These are phyloP conservation scores for Scenedesmus sp. DNA, from an alignment of 163 green algal genomes.

Conservation along the genomic window DNA sequence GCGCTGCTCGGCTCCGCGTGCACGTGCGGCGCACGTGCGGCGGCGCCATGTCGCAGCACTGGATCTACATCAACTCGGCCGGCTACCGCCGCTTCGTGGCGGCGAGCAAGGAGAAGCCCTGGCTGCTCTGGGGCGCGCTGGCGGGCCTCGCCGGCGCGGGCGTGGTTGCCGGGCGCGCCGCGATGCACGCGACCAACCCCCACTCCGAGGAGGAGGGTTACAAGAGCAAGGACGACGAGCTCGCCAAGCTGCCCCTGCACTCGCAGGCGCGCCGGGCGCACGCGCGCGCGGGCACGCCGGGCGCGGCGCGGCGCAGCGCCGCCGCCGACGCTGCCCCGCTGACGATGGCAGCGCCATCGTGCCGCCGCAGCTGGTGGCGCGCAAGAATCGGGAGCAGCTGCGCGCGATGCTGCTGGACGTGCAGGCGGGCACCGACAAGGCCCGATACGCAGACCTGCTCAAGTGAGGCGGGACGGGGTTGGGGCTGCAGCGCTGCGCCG, in stretches of 20 bases:
- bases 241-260: constrained; percentile 42
- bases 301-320: too few species aligned
- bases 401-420: constrained; percentile 38
- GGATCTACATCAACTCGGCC: constrained; percentile 43
- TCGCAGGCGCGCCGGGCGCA: background rate
- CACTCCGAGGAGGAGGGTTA: constrained; percentile 30
- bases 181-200: constrained; percentile 32
- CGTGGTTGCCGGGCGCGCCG: background rate
- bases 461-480: constrained; percentile 31
- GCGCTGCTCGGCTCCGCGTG: too few species aligned
- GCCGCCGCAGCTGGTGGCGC: constrained; percentile 27
- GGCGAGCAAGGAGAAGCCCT: constrained; percentile 13
- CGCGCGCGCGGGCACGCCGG: too few species aligned
- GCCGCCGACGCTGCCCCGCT: too few species aligned
- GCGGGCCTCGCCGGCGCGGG: background rate
- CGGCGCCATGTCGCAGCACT: constrained; percentile 38
- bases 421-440: constrained; percentile 11
- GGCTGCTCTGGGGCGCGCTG: constrained; percentile 26
- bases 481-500: background rate
- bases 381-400: constrained; percentile 36
- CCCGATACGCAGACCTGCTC: constrained; percentile 22
- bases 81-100: constrained; percentile 16
- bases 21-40: too few species aligned
- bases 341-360: background rate
- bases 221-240: constrained; percentile 29